phyloP scores from a whole-genome alignment of 2,329 filamentous ascomycete genomes.

The Coniochaeta ligniaria region DNA sequence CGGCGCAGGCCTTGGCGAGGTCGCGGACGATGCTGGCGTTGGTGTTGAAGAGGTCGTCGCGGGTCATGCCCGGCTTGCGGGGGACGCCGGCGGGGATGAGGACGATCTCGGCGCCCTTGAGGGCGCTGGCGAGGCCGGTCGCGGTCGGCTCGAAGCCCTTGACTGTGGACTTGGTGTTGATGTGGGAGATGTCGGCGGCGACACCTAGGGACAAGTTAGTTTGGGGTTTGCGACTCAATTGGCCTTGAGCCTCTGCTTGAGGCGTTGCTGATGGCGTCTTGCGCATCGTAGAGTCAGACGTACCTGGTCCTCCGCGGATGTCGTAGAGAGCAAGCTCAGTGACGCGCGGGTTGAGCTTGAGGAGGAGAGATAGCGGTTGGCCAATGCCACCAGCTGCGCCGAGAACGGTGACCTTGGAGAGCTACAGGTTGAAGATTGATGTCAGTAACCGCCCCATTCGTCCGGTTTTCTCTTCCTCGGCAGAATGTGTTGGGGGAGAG shows the following conservation, averaged over 20 bases:
- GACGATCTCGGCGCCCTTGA: conserved; percentile 87
- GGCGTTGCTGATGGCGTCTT: neutral
- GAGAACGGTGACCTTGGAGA: conserved; percentile 95
- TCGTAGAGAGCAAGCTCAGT: conserved; percentile 95
- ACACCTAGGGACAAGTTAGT: conserved; percentile 56
- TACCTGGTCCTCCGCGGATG: conserved; percentile 90
- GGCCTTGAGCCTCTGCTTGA: neutral
- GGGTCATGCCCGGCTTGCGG: conserved; percentile 99
- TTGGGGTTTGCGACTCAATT: conserved; percentile 13
- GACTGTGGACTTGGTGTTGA: conserved; percentile 97
- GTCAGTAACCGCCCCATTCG: conserved; percentile 5
- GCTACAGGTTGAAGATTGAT: conserved; percentile 40
- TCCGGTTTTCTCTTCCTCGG: conserved; percentile 7
- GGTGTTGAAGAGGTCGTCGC: conserved; percentile 99
- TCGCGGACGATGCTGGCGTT: conserved; percentile 99
- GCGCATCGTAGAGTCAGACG: conserved; percentile 22
- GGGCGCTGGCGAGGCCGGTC: conserved; percentile 66
- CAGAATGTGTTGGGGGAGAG: conserved; percentile 1
- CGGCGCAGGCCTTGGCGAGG: conserved; percentile 88
- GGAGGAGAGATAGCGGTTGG: conserved; percentile 91
- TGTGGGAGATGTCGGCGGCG: conserved; percentile 94
- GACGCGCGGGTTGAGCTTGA: conserved; percentile 97
- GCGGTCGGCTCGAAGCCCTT: conserved; percentile 78
- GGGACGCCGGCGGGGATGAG: conserved; percentile 98
- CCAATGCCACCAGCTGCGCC: conserved; percentile 97